These are phyloP conservation scores for Solanum infundibuliforme DNA, from an alignment of 257 asterid species.

Conservation along the genomic window DNA sequence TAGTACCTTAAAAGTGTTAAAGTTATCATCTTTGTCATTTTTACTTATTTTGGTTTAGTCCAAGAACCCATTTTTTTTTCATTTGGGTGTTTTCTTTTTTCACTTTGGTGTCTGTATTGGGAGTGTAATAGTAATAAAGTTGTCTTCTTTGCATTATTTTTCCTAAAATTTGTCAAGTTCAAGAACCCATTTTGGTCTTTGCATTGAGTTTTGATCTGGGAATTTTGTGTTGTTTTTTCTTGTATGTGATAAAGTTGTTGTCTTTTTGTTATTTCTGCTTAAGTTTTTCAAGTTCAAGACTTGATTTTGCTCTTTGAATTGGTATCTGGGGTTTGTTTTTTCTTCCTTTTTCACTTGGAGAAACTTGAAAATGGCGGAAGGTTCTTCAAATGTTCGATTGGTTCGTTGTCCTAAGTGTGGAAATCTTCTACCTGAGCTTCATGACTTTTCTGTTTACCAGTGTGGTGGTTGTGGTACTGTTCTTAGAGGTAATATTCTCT, in stretches of 20 bases:
- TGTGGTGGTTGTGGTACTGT: conserved; percentile 94
- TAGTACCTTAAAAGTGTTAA: background rate
- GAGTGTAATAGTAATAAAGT: background rate
- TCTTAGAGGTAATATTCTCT: conserved; percentile 46
- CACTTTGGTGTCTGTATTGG: background rate
- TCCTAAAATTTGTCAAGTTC: background rate
- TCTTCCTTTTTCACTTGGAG: background rate
- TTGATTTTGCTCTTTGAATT: background rate
- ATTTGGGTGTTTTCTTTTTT: background rate
- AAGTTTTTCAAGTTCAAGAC: background rate
- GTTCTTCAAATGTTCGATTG: conserved; percentile 40
- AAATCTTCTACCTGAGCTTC: conserved; percentile 72
- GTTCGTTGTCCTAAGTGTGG: conserved; percentile 97
- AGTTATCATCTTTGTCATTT: background rate
- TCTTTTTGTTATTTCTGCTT: background rate
- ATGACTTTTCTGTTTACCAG: conserved; percentile 70
- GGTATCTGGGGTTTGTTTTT: background rate
- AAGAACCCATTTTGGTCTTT: background rate
- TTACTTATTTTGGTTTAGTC: background rate
- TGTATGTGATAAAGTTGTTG: background rate
- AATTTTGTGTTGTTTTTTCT: background rate
- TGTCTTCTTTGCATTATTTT: background rate
- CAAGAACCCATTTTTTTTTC: background rate
- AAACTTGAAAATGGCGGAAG: conserved; percentile 38
- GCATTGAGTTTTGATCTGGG: background rate